These are phyloP conservation scores for Fusarium camptoceras DNA, from an alignment of 2,329 filamentous ascomycete species.

Conservation along the genomic window DNA sequence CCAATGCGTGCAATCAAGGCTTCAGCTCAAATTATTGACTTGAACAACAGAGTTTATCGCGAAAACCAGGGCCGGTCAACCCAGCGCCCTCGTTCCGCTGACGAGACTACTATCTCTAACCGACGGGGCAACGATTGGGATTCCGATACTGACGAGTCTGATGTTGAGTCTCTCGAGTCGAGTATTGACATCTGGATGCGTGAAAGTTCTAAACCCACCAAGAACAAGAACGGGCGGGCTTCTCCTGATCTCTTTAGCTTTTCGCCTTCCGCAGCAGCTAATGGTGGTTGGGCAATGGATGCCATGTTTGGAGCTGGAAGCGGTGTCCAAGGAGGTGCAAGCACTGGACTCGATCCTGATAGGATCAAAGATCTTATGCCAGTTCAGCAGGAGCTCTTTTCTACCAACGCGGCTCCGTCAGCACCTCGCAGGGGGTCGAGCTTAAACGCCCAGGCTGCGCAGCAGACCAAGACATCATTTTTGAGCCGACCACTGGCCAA, in stretches of 20 bases:
- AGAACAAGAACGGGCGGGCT: conserved; percentile 41
- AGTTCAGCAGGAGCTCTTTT: conserved; percentile 55
- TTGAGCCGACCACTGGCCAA: conserved; percentile 36
- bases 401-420: conserved; percentile 56
- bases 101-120: conserved; percentile 58
- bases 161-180: conserved; percentile 58
- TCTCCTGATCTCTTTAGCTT: conserved; percentile 69
- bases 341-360: conserved; percentile 50
- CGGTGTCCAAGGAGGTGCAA: conserved; percentile 38
- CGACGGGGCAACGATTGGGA: conserved; percentile 58
- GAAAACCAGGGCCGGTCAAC: conserved; percentile 43
- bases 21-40: conserved; percentile 36
- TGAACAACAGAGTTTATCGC: conserved; percentile 38
- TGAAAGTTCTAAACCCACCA: conserved; percentile 60
- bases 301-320: conserved; percentile 58
- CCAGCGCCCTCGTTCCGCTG: conserved; percentile 60
- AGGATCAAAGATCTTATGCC: conserved; percentile 61
- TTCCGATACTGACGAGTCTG: conserved; percentile 57
- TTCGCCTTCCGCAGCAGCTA: conserved; percentile 53
- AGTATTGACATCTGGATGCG: conserved; percentile 70
- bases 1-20: conserved; percentile 33
- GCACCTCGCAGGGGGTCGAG: conserved; percentile 66
- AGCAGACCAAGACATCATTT: conserved; percentile 31
- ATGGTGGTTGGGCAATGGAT: conserved; percentile 60
- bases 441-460: conserved; percentile 60